Evolutionary conservation across 2,329 filamentous ascomycete species (phyloP), one percentile per base, ranked within the genome.

Genomic region (Fusarium annulatum): DNA sequence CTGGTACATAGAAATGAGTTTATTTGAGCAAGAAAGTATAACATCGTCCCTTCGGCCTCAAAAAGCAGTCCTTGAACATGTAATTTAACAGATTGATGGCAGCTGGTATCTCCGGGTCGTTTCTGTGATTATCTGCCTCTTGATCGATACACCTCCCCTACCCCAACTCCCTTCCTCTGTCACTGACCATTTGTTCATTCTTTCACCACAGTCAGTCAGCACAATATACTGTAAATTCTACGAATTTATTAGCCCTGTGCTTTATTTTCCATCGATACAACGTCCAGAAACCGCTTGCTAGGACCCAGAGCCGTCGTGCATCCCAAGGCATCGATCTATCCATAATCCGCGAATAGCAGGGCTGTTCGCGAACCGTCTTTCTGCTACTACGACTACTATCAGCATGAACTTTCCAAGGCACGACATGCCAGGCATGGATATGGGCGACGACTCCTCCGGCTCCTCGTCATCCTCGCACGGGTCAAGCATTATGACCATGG

Each of bases 401-500:
- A 61, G 36, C 28, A 78, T 79, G 76, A 70, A 62, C 64, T 70
- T 72, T 41, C 68, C 77, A 43, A 76, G 75, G 34, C 78, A 77
- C 60, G 73, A 76, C 48, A 79, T 75, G 71, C 70, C 74, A 70
- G 69, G 74, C 48, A 74, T 72, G 73, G 72, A 73, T 49, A 74
- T 56, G 70, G 69, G 62, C 65, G 61, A 49, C 48, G 46, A 53
- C 60, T 69, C 73, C 26, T 69, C 67, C 55, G 43, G 59, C 57
- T 66, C 64, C 53, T 48, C 67, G 12, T 72, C 70, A 38, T 67
- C 69, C 33, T 71, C 77, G 42, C 67, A 62, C 26, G n/a, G 45
- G 34, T 62, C 61, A 57, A 49, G 58, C 61, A 66, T 72, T 28
- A 88, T 87, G 86, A 81, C 82, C 80, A 84, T 85, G 78, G 80